A percentile compares a stretch with the other conserved stretches of the same genome.
Evolutionary conservation across 2,329 filamentous ascomycete species (phyloP).

Genomic region (Chrysoporthe puriensis): DNA sequence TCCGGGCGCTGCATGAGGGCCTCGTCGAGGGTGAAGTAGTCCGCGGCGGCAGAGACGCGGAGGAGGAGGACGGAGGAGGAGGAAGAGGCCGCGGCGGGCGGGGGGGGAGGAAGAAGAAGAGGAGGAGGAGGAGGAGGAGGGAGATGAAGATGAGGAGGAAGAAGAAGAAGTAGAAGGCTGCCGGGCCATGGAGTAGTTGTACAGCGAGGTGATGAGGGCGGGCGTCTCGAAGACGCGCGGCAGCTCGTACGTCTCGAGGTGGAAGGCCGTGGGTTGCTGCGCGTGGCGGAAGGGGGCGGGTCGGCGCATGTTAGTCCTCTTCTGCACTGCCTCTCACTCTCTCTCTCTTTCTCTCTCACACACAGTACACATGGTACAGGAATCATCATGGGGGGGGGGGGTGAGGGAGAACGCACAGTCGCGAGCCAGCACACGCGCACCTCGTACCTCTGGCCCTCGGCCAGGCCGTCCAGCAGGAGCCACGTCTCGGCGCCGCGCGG

Average conservation of each 20-base stretch:
- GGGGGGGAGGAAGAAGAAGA: neutral
- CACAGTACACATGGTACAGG: no score
- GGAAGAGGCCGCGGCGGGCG: conserved; percentile 7
- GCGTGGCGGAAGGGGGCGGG: conserved; percentile 24
- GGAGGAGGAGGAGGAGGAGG: conserved; percentile 11
- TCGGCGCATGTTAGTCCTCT: conserved; percentile 6
- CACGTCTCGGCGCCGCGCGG: conserved; percentile 70
- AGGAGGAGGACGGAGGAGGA: conserved; percentile 67
- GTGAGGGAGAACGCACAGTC: conserved; percentile 65
- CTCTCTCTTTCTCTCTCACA: neutral
- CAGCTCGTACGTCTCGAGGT: conserved; percentile 66
- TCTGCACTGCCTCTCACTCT: neutral
- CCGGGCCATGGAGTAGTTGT: conserved; percentile 60
- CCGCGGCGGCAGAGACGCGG: conserved; percentile 74
- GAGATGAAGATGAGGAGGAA: conserved; percentile 24
- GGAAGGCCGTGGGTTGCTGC: conserved; percentile 86
- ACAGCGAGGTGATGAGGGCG: conserved; percentile 67
- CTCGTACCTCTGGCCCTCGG: conserved; percentile 80
- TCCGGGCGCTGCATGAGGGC: conserved; percentile 76
- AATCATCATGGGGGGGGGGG: no score
- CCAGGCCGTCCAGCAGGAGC: conserved; percentile 75
- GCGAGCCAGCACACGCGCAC: conserved; percentile 92
- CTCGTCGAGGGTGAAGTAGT: conserved; percentile 79
- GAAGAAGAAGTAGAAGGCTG: conserved; percentile 37
- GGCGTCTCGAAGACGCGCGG: conserved; percentile 64